Conservation (phyloP, 768 basidiomycete genomes). For the Lentinula lateritia region DNA sequence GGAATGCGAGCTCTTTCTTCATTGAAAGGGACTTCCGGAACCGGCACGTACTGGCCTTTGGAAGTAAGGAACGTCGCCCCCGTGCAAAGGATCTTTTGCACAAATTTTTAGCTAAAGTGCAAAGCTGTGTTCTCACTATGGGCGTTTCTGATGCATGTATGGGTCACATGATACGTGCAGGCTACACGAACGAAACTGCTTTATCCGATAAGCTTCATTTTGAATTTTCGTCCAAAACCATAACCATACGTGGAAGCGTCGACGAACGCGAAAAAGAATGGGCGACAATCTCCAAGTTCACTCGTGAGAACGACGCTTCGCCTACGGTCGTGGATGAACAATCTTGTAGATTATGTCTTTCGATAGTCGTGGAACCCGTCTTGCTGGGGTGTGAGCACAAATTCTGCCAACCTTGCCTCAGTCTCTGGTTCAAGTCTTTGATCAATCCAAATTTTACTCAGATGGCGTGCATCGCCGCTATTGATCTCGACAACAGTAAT, state of each 20-base stretch:
- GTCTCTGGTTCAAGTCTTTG: conserved; percentile 31
- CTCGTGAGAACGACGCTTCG: not conserved
- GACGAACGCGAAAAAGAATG: conserved; percentile 24
- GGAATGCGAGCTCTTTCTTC: conserved; percentile 21
- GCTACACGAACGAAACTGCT: conserved; percentile 24
- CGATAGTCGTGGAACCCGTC: conserved; percentile 19
- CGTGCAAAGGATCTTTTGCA: conserved; percentile 24
- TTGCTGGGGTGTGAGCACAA: conserved; percentile 42
- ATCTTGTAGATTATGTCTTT: conserved; percentile 37
- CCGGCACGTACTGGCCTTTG: conserved; percentile 34
- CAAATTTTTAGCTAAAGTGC: conserved; percentile 36
- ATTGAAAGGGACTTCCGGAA: conserved; percentile 35
- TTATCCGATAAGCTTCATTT: not conserved
- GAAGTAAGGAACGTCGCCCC: conserved; percentile 22
- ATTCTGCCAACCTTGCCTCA: conserved; percentile 48
- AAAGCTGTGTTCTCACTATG: conserved; percentile 26
- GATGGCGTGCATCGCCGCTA: conserved; percentile 33
- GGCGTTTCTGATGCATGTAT: conserved; percentile 27
- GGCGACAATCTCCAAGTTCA: conserved; percentile 10
- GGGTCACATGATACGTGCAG: conserved; percentile 33
- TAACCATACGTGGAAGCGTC: conserved; percentile 36
- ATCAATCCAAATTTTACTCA: conserved; percentile 22
- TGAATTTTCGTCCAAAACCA: conserved; percentile 21
- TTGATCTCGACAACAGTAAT: not conserved
- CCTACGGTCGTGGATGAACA: not conserved